Percentiles rank a stretch among this genome's conserved stretches.
Conservation (phyloP, 805 yeast genomes). For the Lachancea waltii region DNA sequence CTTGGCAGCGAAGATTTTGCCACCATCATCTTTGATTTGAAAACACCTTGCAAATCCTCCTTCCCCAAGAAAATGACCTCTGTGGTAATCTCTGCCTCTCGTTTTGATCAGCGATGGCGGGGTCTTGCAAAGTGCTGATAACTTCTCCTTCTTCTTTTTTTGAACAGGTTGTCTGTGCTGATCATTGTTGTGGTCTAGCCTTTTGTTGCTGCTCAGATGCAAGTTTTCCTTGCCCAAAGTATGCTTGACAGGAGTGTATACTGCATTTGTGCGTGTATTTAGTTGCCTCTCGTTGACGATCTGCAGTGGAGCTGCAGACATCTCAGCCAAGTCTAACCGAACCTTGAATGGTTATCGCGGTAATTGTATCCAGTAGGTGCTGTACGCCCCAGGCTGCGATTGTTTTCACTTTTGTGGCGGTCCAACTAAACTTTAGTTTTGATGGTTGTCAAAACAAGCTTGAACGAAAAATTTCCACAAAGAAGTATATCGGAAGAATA, state of each 20-base stretch:
- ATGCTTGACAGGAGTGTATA: conserved; percentile 29
- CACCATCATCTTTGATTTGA: conserved; percentile 87
- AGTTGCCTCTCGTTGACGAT: conserved; percentile 31
- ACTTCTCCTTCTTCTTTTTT: conserved; percentile 79
- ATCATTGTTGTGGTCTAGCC: conserved; percentile 15
- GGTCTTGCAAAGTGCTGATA: conserved; percentile 87
- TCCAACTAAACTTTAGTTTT: no score
- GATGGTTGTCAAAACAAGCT: no score
- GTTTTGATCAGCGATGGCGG: conserved; percentile 93
- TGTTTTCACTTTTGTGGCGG: conserved; percentile 10
- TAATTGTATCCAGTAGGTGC: background rate
- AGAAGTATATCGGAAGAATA: no score
- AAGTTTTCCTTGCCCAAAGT: conserved; percentile 18
- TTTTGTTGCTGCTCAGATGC: conserved; percentile 12
- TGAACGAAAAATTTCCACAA: no score
- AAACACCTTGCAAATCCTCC: conserved; percentile 99
- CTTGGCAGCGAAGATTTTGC: conserved; percentile 88
- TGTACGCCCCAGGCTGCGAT: background rate
- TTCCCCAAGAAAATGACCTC: conserved; percentile 90
- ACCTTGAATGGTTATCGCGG: background rate
- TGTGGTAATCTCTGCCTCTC: conserved; percentile 81
- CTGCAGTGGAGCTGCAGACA: conserved; percentile 33
- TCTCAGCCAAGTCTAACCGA: conserved; percentile 4
- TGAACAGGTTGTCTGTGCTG: conserved; percentile 22
- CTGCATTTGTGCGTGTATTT: conserved; percentile 27